A percentile compares a stretch with the other conserved stretches of the same genome.
Evolutionary conservation across 2,329 filamentous ascomycete species (phyloP).

Genomic region (Fusarium mangiferae): DNA sequence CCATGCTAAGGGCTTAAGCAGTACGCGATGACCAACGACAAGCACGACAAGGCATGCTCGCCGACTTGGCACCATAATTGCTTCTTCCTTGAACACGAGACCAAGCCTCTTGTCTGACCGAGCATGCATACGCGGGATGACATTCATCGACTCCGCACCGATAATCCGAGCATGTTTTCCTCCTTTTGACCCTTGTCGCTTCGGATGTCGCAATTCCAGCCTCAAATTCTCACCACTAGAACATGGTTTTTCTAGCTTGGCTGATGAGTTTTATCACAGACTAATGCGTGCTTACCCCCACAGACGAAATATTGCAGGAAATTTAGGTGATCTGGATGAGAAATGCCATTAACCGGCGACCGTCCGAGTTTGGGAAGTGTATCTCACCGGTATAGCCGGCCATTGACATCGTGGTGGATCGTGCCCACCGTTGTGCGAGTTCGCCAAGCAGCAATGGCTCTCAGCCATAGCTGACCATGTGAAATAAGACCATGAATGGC

Average conservation of each 20-base stretch:
- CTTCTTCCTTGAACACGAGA: neutral
- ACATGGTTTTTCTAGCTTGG: neutral
- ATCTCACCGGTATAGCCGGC: no score
- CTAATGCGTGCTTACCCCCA: conserved; percentile 14
- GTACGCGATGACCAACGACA: neutral
- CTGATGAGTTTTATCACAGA: neutral
- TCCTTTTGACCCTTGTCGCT: conserved; percentile 1
- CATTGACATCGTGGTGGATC: neutral
- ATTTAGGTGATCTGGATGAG: neutral
- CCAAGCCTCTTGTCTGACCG: neutral
- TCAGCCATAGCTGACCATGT: fast-evolving
- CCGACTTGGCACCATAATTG: neutral
- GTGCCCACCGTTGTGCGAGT: neutral
- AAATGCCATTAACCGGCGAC: neutral
- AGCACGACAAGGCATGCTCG: neutral
- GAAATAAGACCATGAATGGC: neutral
- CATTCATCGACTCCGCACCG: conserved; percentile 5
- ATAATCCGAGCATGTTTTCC: neutral
- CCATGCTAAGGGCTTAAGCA: neutral
- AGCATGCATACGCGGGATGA: neutral
- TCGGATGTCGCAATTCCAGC: conserved; percentile 37
- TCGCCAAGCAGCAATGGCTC: neutral
- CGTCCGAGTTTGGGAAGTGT: neutral
- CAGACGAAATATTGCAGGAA: neutral
- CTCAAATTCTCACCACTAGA: conserved; percentile 12